These are phyloP conservation scores for Cystobasidium onofrii DNA, from an alignment of 768 basidiomycete genomes.

Conservation along the genomic window DNA sequence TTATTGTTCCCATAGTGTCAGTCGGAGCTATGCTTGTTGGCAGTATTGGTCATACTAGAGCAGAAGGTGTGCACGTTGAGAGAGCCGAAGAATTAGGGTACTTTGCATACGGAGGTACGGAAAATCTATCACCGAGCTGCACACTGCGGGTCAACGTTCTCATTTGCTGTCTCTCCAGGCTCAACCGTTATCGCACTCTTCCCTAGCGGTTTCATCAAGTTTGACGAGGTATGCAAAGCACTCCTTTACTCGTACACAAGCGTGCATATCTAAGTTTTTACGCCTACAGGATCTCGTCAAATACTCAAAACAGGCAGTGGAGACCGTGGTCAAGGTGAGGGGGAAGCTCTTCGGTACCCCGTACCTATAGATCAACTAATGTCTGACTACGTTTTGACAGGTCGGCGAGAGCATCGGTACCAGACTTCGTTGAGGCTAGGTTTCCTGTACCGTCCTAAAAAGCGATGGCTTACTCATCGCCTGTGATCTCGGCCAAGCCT, in stretches of 20 bases:
- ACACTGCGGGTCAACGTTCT: too few species aligned
- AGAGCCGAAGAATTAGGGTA: constrained; percentile 47
- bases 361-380: too few species aligned
- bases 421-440: background rate
- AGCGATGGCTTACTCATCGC: too few species aligned
- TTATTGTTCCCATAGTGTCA: background rate
- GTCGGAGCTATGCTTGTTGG: constrained; percentile 71
- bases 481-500: too few species aligned
- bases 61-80: constrained; percentile 45
- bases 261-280: background rate
- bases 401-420: constrained; percentile 16
- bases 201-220: constrained; percentile 14
- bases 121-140: background rate
- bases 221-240: constrained; percentile 7
- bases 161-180: too few species aligned
- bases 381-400: too few species aligned
- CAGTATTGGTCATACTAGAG: constrained; percentile 58
- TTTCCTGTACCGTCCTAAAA: too few species aligned
- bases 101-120: constrained; percentile 30
- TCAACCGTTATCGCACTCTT: constrained; percentile 23
- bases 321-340: constrained; percentile 14
- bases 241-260: background rate
- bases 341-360: too few species aligned
- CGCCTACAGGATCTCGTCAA: constrained; percentile 1
- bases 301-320: constrained; percentile 7